Percentiles rank a stretch among this genome's conserved stretches.
phyloP scores from a whole-genome alignment of 805 yeast species.

The Schizosaccharomyces osmophilus region DNA sequence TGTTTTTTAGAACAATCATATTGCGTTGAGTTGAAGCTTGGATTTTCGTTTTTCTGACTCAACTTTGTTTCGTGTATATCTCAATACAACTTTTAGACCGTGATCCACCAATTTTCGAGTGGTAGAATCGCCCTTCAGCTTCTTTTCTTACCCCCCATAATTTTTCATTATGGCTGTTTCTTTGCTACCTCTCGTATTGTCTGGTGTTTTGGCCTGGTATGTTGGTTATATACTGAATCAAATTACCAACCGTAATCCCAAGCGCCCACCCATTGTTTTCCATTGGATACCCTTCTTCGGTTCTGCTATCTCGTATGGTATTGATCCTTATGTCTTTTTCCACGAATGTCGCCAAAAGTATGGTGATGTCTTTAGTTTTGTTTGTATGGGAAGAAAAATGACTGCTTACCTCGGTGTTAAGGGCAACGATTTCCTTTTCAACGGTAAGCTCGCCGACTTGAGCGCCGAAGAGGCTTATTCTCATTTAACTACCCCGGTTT shows the following conservation, averaged over 20 bases:
- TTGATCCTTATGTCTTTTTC: constrained; percentile 81
- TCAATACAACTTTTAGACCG: too few species aligned
- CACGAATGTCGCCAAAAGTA: constrained; percentile 52
- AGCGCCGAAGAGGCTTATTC: constrained; percentile 91
- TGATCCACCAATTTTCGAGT: too few species aligned
- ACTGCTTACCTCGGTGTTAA: constrained; percentile 91
- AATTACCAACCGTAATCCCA: background rate
- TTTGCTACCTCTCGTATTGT: background rate
- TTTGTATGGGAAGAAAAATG: constrained; percentile 73
- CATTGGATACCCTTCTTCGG: constrained; percentile 94
- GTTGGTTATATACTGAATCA: background rate
- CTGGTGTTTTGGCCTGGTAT: background rate
- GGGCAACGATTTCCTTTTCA: constrained; percentile 89
- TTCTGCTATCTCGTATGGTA: constrained; percentile 68
- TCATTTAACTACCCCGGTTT: constrained; percentile 96
- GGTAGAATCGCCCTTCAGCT: too few species aligned
- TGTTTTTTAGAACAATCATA: too few species aligned
- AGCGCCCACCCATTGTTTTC: constrained; percentile 54
- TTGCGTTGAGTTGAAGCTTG: too few species aligned
- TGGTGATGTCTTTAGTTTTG: constrained; percentile 83
- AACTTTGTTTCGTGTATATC: too few species aligned
- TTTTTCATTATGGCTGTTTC: background rate
- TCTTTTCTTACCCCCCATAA: too few species aligned
- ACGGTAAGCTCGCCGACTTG: constrained; percentile 70
- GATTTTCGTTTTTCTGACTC: too few species aligned